Percentiles rank a stretch among this genome's conserved stretches.
phyloP scores from a whole-genome alignment of 495 filamentous ascomycete species.

The Aspergillus ellipticus region DNA sequence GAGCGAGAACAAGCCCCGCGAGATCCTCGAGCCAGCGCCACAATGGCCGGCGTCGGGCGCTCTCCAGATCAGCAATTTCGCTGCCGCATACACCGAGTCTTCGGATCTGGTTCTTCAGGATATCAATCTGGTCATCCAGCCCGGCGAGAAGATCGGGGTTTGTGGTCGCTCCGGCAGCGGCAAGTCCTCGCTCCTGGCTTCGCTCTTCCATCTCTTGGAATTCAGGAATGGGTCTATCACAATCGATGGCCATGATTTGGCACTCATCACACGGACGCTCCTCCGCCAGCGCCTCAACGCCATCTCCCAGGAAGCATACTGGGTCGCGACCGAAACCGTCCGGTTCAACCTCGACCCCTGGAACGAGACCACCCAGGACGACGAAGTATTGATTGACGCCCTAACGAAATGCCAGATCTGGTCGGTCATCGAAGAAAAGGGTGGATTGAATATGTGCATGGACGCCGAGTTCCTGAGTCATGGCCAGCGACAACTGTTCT shows the following conservation, averaged over 20 bases:
- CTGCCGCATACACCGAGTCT: conserved; percentile 8
- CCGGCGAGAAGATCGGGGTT: no score
- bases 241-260: no score
- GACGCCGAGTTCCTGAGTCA: not conserved
- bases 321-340: not conserved
- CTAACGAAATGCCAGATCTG: not conserved
- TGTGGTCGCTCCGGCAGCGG: no score
- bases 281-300: not conserved
- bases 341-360: not conserved
- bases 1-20: conserved; percentile 31
- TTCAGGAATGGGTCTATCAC: no score
- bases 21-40: conserved; percentile 21
- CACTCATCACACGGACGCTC: not conserved
- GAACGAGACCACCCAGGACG: not conserved
- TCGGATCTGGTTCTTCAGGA: not conserved
- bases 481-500: not conserved
- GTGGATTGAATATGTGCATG: not conserved
- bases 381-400: not conserved
- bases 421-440: not conserved
- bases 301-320: not conserved
- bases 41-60: conserved; percentile 23
- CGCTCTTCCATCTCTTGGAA: no score
- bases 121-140: no score
- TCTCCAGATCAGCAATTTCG: conserved; percentile 37
- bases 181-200: no score